Evolutionary conservation across 371 early-diverging fungal genomes (phyloP), one percentile per base, ranked within the genome.

Genomic region (Lichtheimia ramosa): DNA sequence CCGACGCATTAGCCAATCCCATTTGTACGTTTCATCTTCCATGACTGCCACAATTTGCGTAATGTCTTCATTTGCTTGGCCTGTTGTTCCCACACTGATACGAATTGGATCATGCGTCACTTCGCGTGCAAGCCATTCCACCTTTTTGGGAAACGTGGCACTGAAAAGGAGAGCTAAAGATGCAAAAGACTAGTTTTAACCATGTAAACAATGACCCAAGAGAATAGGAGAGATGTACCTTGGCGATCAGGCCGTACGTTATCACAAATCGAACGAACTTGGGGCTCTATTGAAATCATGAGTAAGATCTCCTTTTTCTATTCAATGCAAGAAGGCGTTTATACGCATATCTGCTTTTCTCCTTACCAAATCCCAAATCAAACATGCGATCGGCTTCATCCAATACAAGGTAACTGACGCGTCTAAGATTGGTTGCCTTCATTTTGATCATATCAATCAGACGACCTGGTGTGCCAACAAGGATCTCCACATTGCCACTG

Each of bases 61-160:
- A 46, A 93, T 89, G 70, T 91, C 93, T 49, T 78, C 79, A 62
- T 92, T 93, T 12, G 90, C 89, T 71, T 85, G 85, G 21, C 86
- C 86, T 46, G 84, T 76, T 21, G 81, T 76, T 56, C 89, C 87
- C 34, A 88, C 83, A 43, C 84, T 92, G 51, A 97, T 95, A 63
- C 97, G 90, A 59, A 96, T 86, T 58, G 92, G 93, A 62, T 97
- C 94, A n/a, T 74, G 79, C 77, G 94, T 89, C 48, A 92, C 96
- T 67, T 91, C 93, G 20, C 91, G 83, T 5, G 99, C 99, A 14
- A 99, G 84, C 24, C 65, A 68, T 67, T 96, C 92, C 18, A 99
- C 98, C 66, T 92, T 91, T 70, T 89, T 92, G 42, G 98, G 99
- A 90, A 98, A 99, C 0, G 99, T 99, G 0, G 99, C 99, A 74